Conservation (phyloP, 257 asterid genomes). For the Hygrophila difformis region DNA sequence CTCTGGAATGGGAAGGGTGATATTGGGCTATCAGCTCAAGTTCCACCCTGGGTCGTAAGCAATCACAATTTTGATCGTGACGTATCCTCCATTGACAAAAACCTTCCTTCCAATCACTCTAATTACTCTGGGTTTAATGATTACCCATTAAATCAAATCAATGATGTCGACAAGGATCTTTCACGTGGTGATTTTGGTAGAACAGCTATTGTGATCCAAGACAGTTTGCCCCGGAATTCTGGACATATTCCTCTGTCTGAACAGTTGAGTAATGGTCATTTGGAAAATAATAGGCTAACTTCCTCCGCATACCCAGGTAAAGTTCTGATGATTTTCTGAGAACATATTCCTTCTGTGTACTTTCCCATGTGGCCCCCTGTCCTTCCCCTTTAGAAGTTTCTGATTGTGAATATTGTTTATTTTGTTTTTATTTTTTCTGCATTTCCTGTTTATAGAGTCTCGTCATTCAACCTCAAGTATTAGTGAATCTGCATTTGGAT, state of each 20-base stretch:
- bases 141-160: conserved; percentile 21
- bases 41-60: conserved; percentile 22
- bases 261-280: conserved; percentile 29
- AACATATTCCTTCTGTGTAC: conserved; percentile 6
- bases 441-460: conserved; percentile 27
- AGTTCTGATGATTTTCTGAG: background rate
- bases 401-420: conserved; percentile 8
- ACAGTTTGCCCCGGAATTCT: conserved; percentile 32
- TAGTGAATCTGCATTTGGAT: conserved; percentile 24
- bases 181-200: conserved; percentile 21
- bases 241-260: conserved; percentile 25
- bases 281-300: conserved; percentile 21
- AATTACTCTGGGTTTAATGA: conserved; percentile 24
- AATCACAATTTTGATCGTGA: conserved; percentile 19
- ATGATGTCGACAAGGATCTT: conserved; percentile 26
- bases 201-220: conserved; percentile 27
- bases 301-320: conserved; percentile 54
- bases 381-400: background rate
- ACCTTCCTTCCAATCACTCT: conserved; percentile 24
- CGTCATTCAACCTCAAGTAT: conserved; percentile 28
- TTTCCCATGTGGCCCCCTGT: conserved; percentile 5
- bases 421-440: conserved; percentile 12
- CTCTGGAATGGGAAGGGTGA: conserved; percentile 28
- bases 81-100: conserved; percentile 25
- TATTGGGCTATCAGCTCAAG: conserved; percentile 30